Percentiles rank a stretch among this genome's conserved stretches.
Conservation (phyloP, 148 eudicot genomes). For the Beta vulgaris region DNA sequence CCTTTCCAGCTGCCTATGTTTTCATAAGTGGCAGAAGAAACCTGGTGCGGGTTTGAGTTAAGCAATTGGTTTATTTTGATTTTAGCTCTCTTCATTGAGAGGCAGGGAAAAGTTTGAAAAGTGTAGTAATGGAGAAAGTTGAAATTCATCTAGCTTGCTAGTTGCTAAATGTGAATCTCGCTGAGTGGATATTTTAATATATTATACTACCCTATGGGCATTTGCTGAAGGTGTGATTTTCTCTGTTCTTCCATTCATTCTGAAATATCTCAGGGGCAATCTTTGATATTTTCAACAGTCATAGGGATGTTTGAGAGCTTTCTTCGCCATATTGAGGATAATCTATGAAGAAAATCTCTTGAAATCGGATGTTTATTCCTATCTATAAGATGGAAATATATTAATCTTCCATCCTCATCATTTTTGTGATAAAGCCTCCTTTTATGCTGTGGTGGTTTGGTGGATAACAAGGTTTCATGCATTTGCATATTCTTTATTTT, state of each 20-base stretch:
- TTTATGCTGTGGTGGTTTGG: background rate
- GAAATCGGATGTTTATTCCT: too few relatives aligned
- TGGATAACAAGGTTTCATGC: background rate
- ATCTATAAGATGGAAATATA: too few relatives aligned
- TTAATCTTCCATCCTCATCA: background rate
- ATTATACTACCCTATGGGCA: background rate
- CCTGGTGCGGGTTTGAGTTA: background rate
- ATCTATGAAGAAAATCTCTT: too few relatives aligned
- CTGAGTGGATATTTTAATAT: background rate
- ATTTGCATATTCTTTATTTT: background rate
- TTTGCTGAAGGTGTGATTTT: background rate
- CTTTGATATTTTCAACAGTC: too few relatives aligned
- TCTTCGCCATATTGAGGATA: too few relatives aligned
- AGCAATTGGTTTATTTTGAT: background rate
- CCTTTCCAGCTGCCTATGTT: slow-evolving; percentile 9
- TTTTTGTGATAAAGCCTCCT: background rate
- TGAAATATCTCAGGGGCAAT: too few relatives aligned
- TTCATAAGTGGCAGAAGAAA: background rate
- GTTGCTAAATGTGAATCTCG: background rate
- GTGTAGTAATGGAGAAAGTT: background rate
- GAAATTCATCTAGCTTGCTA: background rate
- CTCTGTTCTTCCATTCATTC: too few relatives aligned
- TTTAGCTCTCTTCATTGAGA: background rate
- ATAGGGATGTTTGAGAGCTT: too few relatives aligned
- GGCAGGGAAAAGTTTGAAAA: background rate